phyloP scores from a whole-genome alignment of 371 early-diverging fungal species.

The Hamiltosporidium tvaerminnensis region DNA sequence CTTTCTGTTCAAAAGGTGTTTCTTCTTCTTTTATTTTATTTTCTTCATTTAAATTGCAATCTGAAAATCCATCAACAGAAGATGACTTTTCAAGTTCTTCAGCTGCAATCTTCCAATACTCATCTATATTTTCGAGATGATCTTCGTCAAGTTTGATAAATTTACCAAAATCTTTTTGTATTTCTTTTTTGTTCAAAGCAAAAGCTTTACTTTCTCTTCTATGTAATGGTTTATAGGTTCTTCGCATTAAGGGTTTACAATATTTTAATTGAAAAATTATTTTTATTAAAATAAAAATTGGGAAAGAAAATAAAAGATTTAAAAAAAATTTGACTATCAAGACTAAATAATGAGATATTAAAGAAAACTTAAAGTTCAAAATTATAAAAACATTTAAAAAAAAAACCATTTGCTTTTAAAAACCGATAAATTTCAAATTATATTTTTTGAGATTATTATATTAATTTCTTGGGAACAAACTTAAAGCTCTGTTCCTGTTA shows the following conservation, averaged over 20 bases:
- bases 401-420: too few species aligned
- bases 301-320: too few species aligned
- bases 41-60: background rate
- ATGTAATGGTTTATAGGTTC: constrained; percentile 26
- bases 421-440: too few species aligned
- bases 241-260: constrained; percentile 29
- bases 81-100: constrained; percentile 13
- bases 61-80: background rate
- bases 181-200: constrained; percentile 18
- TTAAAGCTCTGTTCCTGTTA: too few species aligned
- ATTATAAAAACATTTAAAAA: too few species aligned
- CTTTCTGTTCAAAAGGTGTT: background rate
- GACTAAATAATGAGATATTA: too few species aligned
- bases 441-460: too few species aligned
- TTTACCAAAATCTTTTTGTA: constrained; percentile 16
- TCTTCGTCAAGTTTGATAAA: constrained; percentile 33
- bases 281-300: too few species aligned
- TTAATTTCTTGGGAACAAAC: too few species aligned
- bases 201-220: constrained; percentile 13
- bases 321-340: too few species aligned
- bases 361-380: too few species aligned
- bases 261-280: too few species aligned
- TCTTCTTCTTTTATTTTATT: background rate
- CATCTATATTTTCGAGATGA: constrained; percentile 42
- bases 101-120: constrained; percentile 33